Percentiles rank a stretch among this genome's conserved stretches.
Conservation (phyloP, 2,329 filamentous ascomycete species). For the Chlorencoelia australis region DNA sequence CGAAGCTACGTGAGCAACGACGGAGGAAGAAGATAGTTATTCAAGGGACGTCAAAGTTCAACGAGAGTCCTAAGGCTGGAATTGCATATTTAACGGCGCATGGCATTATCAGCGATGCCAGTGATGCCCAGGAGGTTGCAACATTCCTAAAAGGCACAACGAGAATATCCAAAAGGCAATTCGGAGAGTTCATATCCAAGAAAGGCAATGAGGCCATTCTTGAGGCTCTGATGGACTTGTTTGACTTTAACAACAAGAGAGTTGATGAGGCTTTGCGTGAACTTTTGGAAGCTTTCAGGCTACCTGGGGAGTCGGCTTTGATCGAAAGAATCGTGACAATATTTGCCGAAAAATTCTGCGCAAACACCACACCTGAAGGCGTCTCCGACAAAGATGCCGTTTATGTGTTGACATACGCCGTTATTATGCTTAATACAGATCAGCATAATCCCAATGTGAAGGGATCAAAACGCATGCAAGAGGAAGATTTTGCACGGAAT, state of each 20-base stretch:
- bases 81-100: constrained; percentile 77
- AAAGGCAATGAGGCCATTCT: constrained; percentile 78
- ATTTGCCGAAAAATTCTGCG: constrained; percentile 79
- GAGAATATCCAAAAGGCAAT: constrained; percentile 76
- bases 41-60: constrained; percentile 81
- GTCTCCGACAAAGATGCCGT: constrained; percentile 80
- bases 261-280: constrained; percentile 83
- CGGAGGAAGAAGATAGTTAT: constrained; percentile 81
- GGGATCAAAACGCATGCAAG: constrained; percentile 69
- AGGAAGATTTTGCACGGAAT: constrained; percentile 75
- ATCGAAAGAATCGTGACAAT: constrained; percentile 86
- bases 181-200: constrained; percentile 92
- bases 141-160: constrained; percentile 79
- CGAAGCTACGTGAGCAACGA: constrained; percentile 58
- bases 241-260: constrained; percentile 77
- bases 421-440: constrained; percentile 96
- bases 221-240: constrained; percentile 73
- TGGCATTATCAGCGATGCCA: constrained; percentile 70
- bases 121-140: constrained; percentile 70
- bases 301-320: constrained; percentile 85
- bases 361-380: constrained; percentile 56
- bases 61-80: constrained; percentile 84
- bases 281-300: constrained; percentile 82
- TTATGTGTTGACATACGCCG: constrained; percentile 86
- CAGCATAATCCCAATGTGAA: constrained; percentile 90